Evolutionary conservation across 1,284 basidiomycete species (phyloP), one percentile per base, ranked within the genome.

Genomic region (Rhizopogon hawkerae): DNA sequence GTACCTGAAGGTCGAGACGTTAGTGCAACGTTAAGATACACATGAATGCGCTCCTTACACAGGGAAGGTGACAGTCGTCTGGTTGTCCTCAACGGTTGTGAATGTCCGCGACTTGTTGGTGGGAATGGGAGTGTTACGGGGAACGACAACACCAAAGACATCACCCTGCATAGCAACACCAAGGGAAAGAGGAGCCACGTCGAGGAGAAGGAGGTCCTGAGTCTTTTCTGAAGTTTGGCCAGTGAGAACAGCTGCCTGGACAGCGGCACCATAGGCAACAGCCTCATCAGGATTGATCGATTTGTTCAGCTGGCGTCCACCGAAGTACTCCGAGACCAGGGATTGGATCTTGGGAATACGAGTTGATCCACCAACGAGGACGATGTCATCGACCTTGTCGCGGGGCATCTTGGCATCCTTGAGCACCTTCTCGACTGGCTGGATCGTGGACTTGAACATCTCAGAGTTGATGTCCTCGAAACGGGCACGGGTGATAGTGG

Each of bases 331-430:
- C 56, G 94, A 98, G 53, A 99, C 93, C 55, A 98, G 85, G 26
- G 92, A 82, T 75, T 98, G 95, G 62, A 99, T 91, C 80, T 98
- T 98, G 64, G 95, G 95, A 70, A 99, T 99, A 84, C 96, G 95
- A 60, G 96, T 98, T 50, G 96, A 98, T 60, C 96, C 94, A 78
- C 96, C 95, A 60, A 99, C 95, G 54, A 99, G 91, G 67, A 98
- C 96, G 60, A 99, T 98, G 64, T 99, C 95, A 69, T 98, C 90
- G 59, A 98, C 92, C 82, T 97, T 97, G 67, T 93, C 89, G 58
- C 89, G 87, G 60, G 91, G 73, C 73, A 98, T 95, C 83, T 98
- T 98, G 58, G 95, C 84, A 74, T 99, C 96, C 79, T 96, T 96
- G 68, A 98, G 80, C 53, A 98, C 95, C 77, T 96, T 96, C 75